These are phyloP conservation scores for Ceratobasidium sp. DNA, from an alignment of 1,284 basidiomycete species.

Conservation along the genomic window DNA sequence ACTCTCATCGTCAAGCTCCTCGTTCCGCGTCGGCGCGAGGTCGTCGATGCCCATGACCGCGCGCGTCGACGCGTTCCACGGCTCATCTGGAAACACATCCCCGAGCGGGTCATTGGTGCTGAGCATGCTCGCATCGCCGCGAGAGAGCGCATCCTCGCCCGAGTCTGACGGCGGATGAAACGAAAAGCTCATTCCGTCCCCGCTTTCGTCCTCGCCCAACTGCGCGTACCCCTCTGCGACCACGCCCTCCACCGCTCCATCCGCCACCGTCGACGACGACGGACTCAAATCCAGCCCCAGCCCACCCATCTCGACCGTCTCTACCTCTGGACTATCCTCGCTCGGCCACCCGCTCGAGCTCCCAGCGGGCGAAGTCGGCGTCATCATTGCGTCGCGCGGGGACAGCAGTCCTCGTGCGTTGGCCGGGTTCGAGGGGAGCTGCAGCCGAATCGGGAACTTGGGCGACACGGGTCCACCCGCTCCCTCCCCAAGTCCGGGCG, in stretches of 20 bases:
- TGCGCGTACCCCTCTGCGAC: slow-evolving; percentile 32
- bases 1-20: slow-evolving; percentile 35
- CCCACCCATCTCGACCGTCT: neutral
- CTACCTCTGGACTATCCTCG: slow-evolving; percentile 1
- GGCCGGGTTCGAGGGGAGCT: slow-evolving; percentile 32
- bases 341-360: slow-evolving; percentile 8
- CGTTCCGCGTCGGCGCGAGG: slow-evolving; percentile 8
- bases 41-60: slow-evolving; percentile 18
- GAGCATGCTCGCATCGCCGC: neutral
- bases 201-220: slow-evolving; percentile 10
- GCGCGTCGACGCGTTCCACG: slow-evolving; percentile 22
- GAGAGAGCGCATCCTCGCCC: slow-evolving; percentile 8
- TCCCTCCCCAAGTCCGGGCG: neutral
- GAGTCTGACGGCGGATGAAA: neutral
- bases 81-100: slow-evolving; percentile 46
- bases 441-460: slow-evolving; percentile 24
- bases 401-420: slow-evolving; percentile 28
- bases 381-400: slow-evolving; percentile 6
- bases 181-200: slow-evolving; percentile 9
- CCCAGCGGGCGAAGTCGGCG: slow-evolving; percentile 17
- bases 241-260: slow-evolving; percentile 15
- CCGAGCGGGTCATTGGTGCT: slow-evolving; percentile 43
- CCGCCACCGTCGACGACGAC: slow-evolving; percentile 33
- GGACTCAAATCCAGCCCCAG: slow-evolving; percentile 24
- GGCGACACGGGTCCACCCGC: neutral